phyloP scores from a whole-genome alignment of 139 green algal species.

The Picochlorum sp. region DNA sequence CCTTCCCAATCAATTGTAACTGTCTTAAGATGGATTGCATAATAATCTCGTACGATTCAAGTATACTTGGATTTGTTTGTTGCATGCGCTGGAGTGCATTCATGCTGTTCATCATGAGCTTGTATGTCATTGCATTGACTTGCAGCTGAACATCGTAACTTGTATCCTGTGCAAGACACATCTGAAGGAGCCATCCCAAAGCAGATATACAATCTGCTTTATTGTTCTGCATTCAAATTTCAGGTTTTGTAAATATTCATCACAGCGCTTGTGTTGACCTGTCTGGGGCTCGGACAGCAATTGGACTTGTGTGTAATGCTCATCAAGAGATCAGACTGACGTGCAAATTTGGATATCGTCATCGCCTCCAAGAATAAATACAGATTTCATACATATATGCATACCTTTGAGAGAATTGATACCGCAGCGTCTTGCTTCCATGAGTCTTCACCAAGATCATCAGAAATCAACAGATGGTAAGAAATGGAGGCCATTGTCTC shows the following conservation, averaged over 20 bases:
- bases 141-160: too few species aligned
- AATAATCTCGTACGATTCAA: not conserved
- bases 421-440: slow-evolving; percentile 9
- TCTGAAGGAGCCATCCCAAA: not conserved
- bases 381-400: not conserved
- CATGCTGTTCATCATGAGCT: too few species aligned
- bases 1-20: not conserved
- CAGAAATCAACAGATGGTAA: slow-evolving; percentile 7
- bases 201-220: not conserved
- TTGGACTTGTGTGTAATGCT: not conserved
- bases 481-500: not conserved
- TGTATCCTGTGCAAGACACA: too few species aligned
- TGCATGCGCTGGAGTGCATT: too few species aligned
- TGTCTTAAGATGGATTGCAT: not conserved
- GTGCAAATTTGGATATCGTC: slow-evolving; percentile 5
- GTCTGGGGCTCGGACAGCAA: not conserved
- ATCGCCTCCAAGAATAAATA: not conserved
- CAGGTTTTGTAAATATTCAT: not conserved
- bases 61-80: too few species aligned
- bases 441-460: slow-evolving; percentile 9
- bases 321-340: slow-evolving; percentile 12
- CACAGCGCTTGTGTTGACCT: not conserved
- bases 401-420: slow-evolving; percentile 3
- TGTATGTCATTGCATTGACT: too few species aligned
- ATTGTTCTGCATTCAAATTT: not conserved